Base-by-base conservation (phyloP, 805 yeast species). In the Candida khao-thaluensis region DNA sequence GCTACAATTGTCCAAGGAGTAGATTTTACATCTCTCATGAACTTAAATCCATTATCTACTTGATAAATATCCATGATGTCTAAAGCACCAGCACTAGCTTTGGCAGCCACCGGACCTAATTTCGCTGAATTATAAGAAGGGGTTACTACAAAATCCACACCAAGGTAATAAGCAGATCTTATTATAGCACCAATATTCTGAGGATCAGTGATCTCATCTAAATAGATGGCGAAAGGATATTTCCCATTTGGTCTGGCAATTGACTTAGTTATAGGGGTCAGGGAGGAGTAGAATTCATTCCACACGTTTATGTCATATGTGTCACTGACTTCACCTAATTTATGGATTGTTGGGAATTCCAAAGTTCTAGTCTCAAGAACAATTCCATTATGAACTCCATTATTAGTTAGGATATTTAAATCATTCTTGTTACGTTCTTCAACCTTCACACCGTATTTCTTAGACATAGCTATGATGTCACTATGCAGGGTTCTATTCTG, bases 111-210 rank as follows among this genome's bases (percentile, higher is more conserved):
- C 0, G 95, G 88, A 0, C 91, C 78, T 42, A 89, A 58, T 12
- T 82, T 76, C 1, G 96, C 86, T 50, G 85, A 76, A 53, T 85
- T 82, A 36, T 74, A 75, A 24, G 76, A 79, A 2, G 95, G 82
- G 30, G 82, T 62, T 1, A 83, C 78, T 5, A 87, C 64, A 52
- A 86, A 84, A 60, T 89, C 95, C 2, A 73, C 95, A 7, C 96
- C 96, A 10, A 88, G 66, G 60, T 72, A 88, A 61, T 80, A 83
- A 0, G 95, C 91, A 2, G 89, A 76, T 54, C 96, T 67, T 20
- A 85, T 61, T 30, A 88, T 77, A 17, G 91, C 93, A 6, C 96
- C 96, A 49, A 86, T 68, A 56, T 88, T 88, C 56, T 86, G 95
- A 0, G 96, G 91, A 57, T 88, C 96, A 10, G 85, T 77, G 30